Conservation (phyloP, 495 filamentous ascomycete species). For the Penicillium simplicissimum region DNA sequence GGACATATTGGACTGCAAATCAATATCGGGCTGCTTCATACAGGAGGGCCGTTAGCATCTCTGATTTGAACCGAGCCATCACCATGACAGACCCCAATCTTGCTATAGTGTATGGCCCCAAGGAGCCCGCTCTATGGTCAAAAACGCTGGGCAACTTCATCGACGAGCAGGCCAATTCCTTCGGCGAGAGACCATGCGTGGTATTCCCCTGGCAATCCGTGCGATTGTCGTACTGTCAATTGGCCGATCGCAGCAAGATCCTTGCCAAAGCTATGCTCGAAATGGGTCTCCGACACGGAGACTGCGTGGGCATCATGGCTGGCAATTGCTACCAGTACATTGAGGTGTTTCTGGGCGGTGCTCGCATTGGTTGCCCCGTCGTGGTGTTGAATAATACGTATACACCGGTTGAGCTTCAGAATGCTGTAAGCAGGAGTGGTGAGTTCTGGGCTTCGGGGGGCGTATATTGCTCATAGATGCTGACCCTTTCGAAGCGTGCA, state of each 20-base stretch:
- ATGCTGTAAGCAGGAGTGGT: conserved; percentile 23
- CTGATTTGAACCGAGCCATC: background rate
- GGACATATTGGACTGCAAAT: background rate
- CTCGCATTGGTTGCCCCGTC: conserved; percentile 26
- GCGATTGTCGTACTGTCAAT: conserved; percentile 22
- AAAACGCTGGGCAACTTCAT: conserved; percentile 23
- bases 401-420: conserved; percentile 24
- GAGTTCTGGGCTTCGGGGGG: too few species aligned
- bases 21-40: background rate
- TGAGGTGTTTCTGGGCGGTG: conserved; percentile 26
- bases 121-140: conserved; percentile 16
- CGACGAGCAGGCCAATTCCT: conserved; percentile 19
- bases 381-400: conserved; percentile 33
- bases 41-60: background rate
- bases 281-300: conserved; percentile 24
- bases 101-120: conserved; percentile 21
- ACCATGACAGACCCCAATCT: conserved; percentile 2
- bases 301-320: conserved; percentile 29
- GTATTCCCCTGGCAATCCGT: conserved; percentile 27
- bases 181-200: conserved; percentile 13
- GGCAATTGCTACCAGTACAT: conserved; percentile 31
- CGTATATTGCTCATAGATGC: too few species aligned
- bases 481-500: conserved; percentile 14
- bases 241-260: conserved; percentile 19
- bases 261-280: conserved; percentile 23